phyloP scores from a whole-genome alignment of 208 protist genomes.

The Trypanosoma rangeli region DNA sequence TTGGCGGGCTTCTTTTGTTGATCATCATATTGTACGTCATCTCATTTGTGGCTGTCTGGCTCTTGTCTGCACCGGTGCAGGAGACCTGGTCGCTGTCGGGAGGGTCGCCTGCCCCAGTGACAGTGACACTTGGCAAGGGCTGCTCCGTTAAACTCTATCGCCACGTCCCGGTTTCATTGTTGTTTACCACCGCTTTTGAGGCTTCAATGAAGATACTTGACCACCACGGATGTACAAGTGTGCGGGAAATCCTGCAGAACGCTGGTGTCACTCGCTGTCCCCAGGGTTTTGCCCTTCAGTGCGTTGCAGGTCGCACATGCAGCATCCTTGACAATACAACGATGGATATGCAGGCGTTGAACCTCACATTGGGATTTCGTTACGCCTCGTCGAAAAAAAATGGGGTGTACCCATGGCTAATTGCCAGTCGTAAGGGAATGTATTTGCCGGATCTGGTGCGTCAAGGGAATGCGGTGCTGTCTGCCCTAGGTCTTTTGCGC shows the following conservation, averaged over 20 bases:
- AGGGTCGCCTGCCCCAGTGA: background rate
- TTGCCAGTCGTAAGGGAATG: conserved; percentile 11
- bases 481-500: conserved; percentile 8
- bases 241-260: background rate
- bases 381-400: background rate
- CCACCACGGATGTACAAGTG: background rate
- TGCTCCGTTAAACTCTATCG: background rate
- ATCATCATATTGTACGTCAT: background rate
- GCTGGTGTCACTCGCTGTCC: background rate
- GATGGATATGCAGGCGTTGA: background rate
- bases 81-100: too few species aligned
- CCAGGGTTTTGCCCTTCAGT: background rate
- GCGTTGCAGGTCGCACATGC: background rate
- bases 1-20: background rate
- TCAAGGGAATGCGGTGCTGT: conserved; percentile 13
- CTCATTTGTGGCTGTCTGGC: background rate
- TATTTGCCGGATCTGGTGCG: conserved; percentile 4
- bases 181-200: background rate
- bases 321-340: background rate
- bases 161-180: conserved; percentile 5
- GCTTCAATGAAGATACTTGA: background rate
- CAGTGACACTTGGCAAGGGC: background rate
- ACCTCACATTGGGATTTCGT: background rate
- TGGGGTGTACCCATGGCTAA: conserved; percentile 7
- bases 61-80: background rate